Percentiles rank a stretch among this genome's conserved stretches.
Conservation (phyloP, 176 grass and related monocot genomes). For the Ampelocalamus luodianensis region DNA sequence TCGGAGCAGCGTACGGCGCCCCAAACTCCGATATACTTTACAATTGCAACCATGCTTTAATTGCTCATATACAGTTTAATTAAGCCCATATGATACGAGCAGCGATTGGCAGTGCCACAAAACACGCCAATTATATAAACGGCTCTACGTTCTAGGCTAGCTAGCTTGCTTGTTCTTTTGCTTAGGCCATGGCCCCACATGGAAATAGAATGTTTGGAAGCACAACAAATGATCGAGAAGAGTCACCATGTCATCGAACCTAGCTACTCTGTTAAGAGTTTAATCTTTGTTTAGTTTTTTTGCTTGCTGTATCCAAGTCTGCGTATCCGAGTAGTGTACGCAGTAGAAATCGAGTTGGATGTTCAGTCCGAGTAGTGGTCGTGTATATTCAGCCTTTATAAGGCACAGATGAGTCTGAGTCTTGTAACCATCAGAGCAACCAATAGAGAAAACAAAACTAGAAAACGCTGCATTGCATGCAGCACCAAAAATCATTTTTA, state of each 20-base stretch:
- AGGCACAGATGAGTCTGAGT: too few species aligned
- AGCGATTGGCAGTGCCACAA: slow-evolving; percentile 6
- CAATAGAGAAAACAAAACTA: too few species aligned
- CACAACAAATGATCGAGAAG: not conserved
- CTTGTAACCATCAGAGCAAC: too few species aligned
- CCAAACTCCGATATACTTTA: slow-evolving; percentile 33
- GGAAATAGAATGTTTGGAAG: slow-evolving; percentile 28
- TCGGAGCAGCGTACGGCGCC: slow-evolving; percentile 46
- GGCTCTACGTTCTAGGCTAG: slow-evolving; percentile 35
- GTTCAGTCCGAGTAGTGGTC: too few species aligned
- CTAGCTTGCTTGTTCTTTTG: slow-evolving; percentile 34
- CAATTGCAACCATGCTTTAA: not conserved
- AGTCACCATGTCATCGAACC: not conserved
- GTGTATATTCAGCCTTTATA: too few species aligned
- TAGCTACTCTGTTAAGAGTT: too few species aligned
- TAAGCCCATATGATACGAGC: not conserved
- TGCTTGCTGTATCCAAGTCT: too few species aligned
- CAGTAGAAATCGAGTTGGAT: too few species aligned
- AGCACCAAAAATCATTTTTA: too few species aligned
- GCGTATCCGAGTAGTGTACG: too few species aligned
- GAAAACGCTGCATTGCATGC: too few species aligned
- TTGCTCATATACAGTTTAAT: not conserved
- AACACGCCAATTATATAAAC: slow-evolving; percentile 15
- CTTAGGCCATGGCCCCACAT: slow-evolving; percentile 8
- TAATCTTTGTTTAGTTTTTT: too few species aligned